These are phyloP conservation scores for Oehlia diaphana DNA, from an alignment of 192 early-diverging fungal genomes.

Conservation along the genomic window DNA sequence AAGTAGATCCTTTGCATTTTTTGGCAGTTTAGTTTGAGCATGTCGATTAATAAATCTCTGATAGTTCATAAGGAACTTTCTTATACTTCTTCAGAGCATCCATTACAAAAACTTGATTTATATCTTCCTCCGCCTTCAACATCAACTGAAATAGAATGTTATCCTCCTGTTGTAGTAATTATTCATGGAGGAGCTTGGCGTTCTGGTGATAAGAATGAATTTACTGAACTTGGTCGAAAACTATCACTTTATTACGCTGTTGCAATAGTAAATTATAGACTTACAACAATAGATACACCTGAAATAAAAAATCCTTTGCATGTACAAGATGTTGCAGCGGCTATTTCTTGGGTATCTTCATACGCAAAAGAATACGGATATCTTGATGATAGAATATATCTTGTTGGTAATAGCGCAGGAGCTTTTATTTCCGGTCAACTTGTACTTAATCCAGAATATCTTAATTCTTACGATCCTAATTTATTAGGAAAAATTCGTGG, in stretches of 20 bases:
- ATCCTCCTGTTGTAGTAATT: conserved; percentile 53
- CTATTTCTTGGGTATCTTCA: conserved; percentile 52
- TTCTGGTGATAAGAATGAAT: conserved; percentile 69
- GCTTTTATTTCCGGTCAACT: conserved; percentile 70
- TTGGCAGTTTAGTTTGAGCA: neutral
- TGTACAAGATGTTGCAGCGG: conserved; percentile 59
- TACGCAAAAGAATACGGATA: conserved; percentile 30
- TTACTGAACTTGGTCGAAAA: conserved; percentile 46
- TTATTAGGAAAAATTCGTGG: conserved; percentile 48
- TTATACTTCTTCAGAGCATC: neutral
- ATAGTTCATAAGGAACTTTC: neutral
- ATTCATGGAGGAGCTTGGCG: conserved; percentile 90
- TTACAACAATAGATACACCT: conserved; percentile 42
- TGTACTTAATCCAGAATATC: conserved; percentile 49
- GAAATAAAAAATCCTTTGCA: conserved; percentile 68
- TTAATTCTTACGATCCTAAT: conserved; percentile 26
- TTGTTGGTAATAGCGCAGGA: conserved; percentile 80
- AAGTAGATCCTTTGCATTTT: too few species aligned
- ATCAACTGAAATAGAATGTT: neutral
- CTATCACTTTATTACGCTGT: conserved; percentile 55
- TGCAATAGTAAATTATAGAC: conserved; percentile 76
- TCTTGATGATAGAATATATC: conserved; percentile 42
- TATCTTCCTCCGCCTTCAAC: neutral
- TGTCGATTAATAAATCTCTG: neutral
- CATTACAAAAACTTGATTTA: conserved; percentile 25